Base-by-base conservation (phyloP, 106 monocot genomes). In the Dactylorhiza incarnata region DNA sequence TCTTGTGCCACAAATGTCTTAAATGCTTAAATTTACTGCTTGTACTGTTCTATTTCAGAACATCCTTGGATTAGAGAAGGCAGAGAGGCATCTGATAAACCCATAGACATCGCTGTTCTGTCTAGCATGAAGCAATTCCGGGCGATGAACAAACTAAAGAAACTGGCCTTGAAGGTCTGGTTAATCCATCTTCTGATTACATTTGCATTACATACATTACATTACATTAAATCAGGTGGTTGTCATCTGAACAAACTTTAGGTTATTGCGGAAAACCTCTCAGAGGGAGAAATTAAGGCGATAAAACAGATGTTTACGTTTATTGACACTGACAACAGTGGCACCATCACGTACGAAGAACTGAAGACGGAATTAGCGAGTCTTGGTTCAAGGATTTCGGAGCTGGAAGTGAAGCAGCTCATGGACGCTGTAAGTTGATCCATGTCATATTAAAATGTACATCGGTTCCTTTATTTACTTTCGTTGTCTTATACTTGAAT, bases 91-190 rank as follows among this genome's bases (percentile, higher is more conserved):
- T 77, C 86, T 44, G 83, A 86, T 77, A 80, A 74, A 11, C 86
- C 77, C 44, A 83, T 83, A n/a, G 83, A 86, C 69, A 86, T 69
- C 63, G 86, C 83, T 3, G 86, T 86, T 23, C 77, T 86, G 49
- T 80, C 86, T 5, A 76, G 86, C 58, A 77, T 86, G 83, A 86
- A 83, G 63, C 83, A 86, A 78, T 86, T 86, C 76, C 80, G 86
- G 54, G 86, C 86, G 50, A 86, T 86, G 86, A 86, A 86, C 80
- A 83, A 86, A 78, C 51, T 86, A 5, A 86, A 86, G 74, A 86
- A 80, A 74, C 46, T 83, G 80, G 80, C 83, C 15, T 75, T 86
- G 17, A 86, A 86, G 82, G 82, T 82, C 37, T 74, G 13, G 75
- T 24, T 12, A 19, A 43, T 66, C 20, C 16, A 52, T 51, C 5